Percentiles rank a stretch among this genome's conserved stretches.
These are phyloP conservation scores for Coccomyxa sp. DNA, from an alignment of 139 green algal genomes.

Conservation along the genomic window DNA sequence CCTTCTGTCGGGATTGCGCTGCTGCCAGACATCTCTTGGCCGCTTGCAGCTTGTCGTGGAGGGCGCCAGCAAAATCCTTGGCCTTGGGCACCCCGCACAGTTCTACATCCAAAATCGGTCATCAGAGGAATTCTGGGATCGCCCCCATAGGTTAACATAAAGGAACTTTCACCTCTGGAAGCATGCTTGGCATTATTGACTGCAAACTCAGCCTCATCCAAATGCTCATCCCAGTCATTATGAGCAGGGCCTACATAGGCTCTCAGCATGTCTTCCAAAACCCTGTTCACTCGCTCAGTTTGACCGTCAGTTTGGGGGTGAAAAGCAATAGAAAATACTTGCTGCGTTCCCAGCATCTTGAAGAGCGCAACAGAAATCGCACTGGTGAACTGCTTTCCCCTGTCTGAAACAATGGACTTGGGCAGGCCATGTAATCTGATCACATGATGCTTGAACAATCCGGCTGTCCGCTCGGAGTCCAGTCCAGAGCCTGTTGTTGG, in stretches of 20 bases:
- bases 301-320: conserved; percentile 63
- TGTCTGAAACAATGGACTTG: conserved; percentile 47
- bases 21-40: conserved; percentile 8
- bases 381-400: conserved; percentile 42
- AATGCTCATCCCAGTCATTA: conserved; percentile 31
- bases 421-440: conserved; percentile 43
- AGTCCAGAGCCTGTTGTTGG: conserved; percentile 23
- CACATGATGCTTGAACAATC: conserved; percentile 42
- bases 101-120: too few species aligned
- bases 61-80: background rate
- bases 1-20: conserved; percentile 14
- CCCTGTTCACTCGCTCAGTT: conserved; percentile 51
- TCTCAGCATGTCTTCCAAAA: conserved; percentile 41
- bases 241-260: conserved; percentile 17
- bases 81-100: background rate
- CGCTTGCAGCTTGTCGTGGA: background rate
- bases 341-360: conserved; percentile 24
- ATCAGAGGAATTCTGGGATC: conserved; percentile 17
- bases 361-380: conserved; percentile 40
- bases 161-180: conserved; percentile 12
- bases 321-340: conserved; percentile 35
- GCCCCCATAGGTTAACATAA: conserved; percentile 27
- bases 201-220: conserved; percentile 27
- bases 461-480: conserved; percentile 21
- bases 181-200: conserved; percentile 23